Conservation (phyloP, 2,329 filamentous ascomycete genomes). For the Lojkania enalia region DNA sequence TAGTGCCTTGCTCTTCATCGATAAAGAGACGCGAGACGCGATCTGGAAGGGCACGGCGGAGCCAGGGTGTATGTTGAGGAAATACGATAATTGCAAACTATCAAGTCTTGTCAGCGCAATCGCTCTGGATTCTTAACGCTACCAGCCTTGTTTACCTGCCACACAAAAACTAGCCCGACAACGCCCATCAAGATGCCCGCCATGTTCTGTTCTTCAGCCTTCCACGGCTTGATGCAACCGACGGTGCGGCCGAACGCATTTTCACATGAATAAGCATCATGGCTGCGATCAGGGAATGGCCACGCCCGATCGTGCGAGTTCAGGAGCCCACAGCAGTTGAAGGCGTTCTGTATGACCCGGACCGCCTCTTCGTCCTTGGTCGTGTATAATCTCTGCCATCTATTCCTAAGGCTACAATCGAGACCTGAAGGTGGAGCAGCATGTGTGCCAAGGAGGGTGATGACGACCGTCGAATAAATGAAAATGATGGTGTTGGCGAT, state of each 20-base stretch:
- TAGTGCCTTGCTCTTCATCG: slow-evolving; percentile 30
- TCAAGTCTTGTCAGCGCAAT: background rate
- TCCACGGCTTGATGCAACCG: slow-evolving; percentile 61
- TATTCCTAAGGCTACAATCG: slow-evolving; percentile 59
- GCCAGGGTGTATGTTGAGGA: slow-evolving; percentile 33
- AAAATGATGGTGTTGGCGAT: slow-evolving; percentile 45
- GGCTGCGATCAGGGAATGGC: slow-evolving; percentile 57
- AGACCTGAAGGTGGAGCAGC: slow-evolving; percentile 44
- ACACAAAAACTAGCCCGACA: slow-evolving; percentile 38
- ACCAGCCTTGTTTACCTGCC: slow-evolving; percentile 29
- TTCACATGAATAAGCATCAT: slow-evolving; percentile 48
- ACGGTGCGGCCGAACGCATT: slow-evolving; percentile 51
- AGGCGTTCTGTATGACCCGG: slow-evolving; percentile 64
- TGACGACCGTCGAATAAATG: slow-evolving; percentile 48
- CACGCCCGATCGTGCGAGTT: slow-evolving; percentile 62
- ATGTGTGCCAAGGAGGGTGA: slow-evolving; percentile 51
- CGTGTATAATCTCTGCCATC: slow-evolving; percentile 60
- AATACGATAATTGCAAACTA: slow-evolving; percentile 37
- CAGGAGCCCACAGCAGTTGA: slow-evolving; percentile 68
- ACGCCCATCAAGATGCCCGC: slow-evolving; percentile 61
- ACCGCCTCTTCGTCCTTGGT: slow-evolving; percentile 57
- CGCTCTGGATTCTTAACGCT: background rate
- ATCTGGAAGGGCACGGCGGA: slow-evolving; percentile 34
- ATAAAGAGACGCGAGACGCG: slow-evolving; percentile 38
- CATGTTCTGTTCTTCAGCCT: slow-evolving; percentile 55